Percentiles rank a stretch among this genome's conserved stretches.
These are phyloP conservation scores for Alternaria rosae DNA, from an alignment of 2,329 filamentous ascomycete species.

Conservation along the genomic window DNA sequence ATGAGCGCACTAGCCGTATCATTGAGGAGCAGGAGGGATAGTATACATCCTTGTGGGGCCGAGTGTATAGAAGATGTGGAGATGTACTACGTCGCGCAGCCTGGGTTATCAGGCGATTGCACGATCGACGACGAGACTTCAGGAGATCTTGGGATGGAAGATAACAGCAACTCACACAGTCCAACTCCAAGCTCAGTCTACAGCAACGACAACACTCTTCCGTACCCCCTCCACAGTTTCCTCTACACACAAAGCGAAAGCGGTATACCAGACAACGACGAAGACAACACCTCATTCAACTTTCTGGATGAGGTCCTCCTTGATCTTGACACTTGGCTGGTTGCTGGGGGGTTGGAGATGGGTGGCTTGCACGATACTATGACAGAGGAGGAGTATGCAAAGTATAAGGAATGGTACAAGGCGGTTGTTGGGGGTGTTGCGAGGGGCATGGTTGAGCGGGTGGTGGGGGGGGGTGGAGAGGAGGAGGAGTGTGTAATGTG, in stretches of 20 bases:
- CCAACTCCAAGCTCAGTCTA: not conserved
- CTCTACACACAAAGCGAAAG: not conserved
- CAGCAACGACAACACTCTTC: not conserved
- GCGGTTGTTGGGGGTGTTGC: fast-evolving
- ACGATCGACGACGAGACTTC: no score
- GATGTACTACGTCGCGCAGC: no score
- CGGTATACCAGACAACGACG: not conserved
- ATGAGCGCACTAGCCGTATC: not conserved
- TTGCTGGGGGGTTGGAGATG: not conserved
- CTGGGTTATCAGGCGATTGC: no score
- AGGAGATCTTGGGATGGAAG: not conserved
- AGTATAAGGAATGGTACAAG: not conserved
- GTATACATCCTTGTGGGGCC: no score
- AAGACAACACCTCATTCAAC: not conserved
- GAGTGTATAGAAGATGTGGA: no score
- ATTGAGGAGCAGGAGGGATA: not conserved
- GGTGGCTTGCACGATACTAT: not conserved
- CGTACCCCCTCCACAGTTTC: not conserved
- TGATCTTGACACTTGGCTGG: not conserved
- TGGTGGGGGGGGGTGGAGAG: no score
- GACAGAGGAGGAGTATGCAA: not conserved
- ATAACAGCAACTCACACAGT: fast-evolving
- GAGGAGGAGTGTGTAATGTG: not conserved
- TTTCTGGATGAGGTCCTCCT: not conserved
- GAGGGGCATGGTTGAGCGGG: not conserved